Conservation (phyloP, 192 early-diverging fungal species). For the Coemansia sp. region DNA sequence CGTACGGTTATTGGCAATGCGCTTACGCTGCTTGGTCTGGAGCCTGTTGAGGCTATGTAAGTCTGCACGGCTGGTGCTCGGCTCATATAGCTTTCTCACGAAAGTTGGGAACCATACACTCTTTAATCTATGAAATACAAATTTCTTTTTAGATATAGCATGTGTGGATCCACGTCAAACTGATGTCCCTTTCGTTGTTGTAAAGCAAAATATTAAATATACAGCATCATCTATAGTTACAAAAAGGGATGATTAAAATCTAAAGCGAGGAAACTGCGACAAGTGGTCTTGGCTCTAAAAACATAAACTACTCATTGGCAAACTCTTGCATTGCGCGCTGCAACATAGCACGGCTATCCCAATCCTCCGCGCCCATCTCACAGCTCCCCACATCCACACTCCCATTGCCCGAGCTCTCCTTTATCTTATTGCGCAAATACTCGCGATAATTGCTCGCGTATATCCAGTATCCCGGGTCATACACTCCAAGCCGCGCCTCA, state of each 20-base stretch:
- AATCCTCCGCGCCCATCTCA: not conserved
- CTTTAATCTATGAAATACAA: too few relatives aligned
- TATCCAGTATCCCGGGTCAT: conserved; percentile 41
- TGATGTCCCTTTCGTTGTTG: too few relatives aligned
- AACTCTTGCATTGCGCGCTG: not conserved
- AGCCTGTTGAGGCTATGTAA: conserved; percentile 91
- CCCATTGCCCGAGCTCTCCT: conserved; percentile 6
- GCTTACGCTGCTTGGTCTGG: conserved; percentile 77
- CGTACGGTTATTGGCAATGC: conserved; percentile 85
- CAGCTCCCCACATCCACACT: not conserved
- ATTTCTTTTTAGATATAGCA: too few relatives aligned
- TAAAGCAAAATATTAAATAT: too few relatives aligned
- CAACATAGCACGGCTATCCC: not conserved
- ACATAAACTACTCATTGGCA: not conserved
- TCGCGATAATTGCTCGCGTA: conserved; percentile 50
- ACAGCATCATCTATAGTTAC: too few relatives aligned
- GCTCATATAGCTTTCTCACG: too few relatives aligned
- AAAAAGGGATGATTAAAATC: too few relatives aligned
- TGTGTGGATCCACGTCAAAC: too few relatives aligned
- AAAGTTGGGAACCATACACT: too few relatives aligned
- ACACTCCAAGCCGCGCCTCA: conserved; percentile 40
- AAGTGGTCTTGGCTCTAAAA: too few relatives aligned
- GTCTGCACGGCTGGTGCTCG: too few relatives aligned
- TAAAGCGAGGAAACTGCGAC: too few relatives aligned
- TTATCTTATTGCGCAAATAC: conserved; percentile 34